Base-by-base conservation (phyloP, 306 rosid species). In the Alnus glutinosa region DNA sequence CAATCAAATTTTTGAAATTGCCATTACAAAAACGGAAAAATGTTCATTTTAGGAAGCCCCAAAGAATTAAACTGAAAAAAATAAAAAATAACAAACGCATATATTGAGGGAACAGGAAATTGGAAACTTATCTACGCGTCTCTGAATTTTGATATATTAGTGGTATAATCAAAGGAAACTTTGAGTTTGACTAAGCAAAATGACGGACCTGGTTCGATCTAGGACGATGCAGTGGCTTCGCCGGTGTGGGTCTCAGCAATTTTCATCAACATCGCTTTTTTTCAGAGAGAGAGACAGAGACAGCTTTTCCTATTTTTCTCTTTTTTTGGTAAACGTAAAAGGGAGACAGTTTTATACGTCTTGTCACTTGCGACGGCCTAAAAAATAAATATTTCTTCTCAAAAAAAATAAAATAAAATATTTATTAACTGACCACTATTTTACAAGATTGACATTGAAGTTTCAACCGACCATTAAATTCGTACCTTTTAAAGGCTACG, bases 121-220 rank as follows among this genome's bases (percentile, higher is more conserved):
- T 42, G 50, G 19, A 66, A 67, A 16, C 50, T 37, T 66, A 66
- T 18, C 30, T 7, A 9, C 16, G 28, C 7, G 30, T 55, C 71
- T 44, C 4, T 28, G 2, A 75, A 75, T 75, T 67, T 2, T 62
- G 32, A 12, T 34, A 18, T 1, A 51, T 9, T 57, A 47, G 51
- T 42, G 19, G 54, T 58, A 47, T 8, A 37, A 67, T 11, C 2
- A 78, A 61, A 58, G 8, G 46, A 48, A 50, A 3, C 9, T 55
- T 78, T 14, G 61, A 75, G 70, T 23, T 2, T 14, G 11, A 48
- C 61, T 64, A 5, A 5, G 3, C 14, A 55, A 68, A 58, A 85
- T 76, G 83, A 75, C 70, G 74, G 70, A 94, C 97, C 97, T 84
- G 97, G 82, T 73, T 91, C 83, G 92, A 89, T 87, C 89, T 82